These are phyloP conservation scores for Apiospora sp. DNA, from an alignment of 2,329 filamentous ascomycete species.

Conservation along the genomic window DNA sequence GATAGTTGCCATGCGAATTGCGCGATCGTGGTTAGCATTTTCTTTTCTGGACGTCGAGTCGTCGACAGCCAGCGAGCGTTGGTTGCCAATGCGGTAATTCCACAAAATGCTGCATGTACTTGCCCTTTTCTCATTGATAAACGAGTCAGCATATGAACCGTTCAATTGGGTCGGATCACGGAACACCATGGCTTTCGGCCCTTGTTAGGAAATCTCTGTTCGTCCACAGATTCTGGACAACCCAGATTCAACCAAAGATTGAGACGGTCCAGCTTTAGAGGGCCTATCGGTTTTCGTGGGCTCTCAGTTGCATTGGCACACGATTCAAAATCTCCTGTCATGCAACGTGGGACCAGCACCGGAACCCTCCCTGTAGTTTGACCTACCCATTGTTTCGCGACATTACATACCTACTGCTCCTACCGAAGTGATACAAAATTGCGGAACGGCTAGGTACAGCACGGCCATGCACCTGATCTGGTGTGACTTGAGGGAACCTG, in stretches of 20 bases:
- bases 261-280: neutral
- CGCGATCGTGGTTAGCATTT: neutral
- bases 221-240: neutral
- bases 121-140: neutral
- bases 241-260: neutral
- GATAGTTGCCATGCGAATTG: neutral
- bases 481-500: neutral
- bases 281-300: neutral
- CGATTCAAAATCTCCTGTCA: neutral
- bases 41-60: neutral
- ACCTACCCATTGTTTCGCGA: neutral
- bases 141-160: neutral
- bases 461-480: conserved; percentile 23
- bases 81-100: neutral
- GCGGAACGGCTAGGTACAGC: conserved; percentile 18
- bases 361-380: neutral
- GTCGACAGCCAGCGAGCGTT: neutral
- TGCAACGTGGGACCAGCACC: neutral
- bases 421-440: neutral
- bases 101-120: neutral
- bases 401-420: neutral
- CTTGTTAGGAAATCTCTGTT: neutral
- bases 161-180: conserved; percentile 14
- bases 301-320: neutral
- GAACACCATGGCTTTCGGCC: neutral